Base-by-base conservation (phyloP, 495 filamentous ascomycete genomes). In the Recurvomyces mirabilis region DNA sequence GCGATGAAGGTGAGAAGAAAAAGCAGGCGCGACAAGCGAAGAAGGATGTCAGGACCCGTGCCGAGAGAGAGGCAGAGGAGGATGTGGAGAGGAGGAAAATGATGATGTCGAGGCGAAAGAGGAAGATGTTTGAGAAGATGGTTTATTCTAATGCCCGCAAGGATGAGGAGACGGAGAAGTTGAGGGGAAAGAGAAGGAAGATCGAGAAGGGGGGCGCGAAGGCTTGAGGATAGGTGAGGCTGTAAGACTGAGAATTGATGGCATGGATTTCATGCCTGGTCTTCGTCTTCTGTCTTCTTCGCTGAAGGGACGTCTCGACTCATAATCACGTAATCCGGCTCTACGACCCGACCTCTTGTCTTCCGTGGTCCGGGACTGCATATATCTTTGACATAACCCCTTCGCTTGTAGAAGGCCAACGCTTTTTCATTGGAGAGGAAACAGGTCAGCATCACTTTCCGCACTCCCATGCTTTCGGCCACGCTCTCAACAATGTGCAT, bases 141-240 rank as follows among this genome's bases (percentile, higher is more conserved):
- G 51, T 59, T 48, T 61, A 64, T 46, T 54, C 56, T 32, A 64
- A 61, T 41, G 44, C 60, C 28, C 58, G 61, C 54, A 50, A 54
- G 42, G 64, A 69, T 34, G 61, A 56, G 36, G 66, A 67, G 55
- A 57, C 65, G 14, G 61, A 75, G 46, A 70, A 66, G 64, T 68
- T 96, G 61, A 77, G 84, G 45, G 73, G 70, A 29, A 96, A 96
- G 77, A 74, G 84, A 62, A 81, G 89, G 67, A 89, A 78, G 73
- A 54, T 94, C 48, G 88, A 94, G 65, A 87, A 84, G 67, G 74
- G 11, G 22, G 29, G 15, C n/a, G n/a, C n/a, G n/a, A n/a, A n/a
- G n/a, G n/a, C n/a, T n/a, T n/a, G n/a, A n/a, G n/a, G n/a, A n/a
- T n/a, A n/a, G n/a, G n/a, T n/a, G n/a, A n/a, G 26, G 9, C n/a